These are phyloP conservation scores for Malus hybrid DNA, from an alignment of 331 rosid species.

Conservation along the genomic window DNA sequence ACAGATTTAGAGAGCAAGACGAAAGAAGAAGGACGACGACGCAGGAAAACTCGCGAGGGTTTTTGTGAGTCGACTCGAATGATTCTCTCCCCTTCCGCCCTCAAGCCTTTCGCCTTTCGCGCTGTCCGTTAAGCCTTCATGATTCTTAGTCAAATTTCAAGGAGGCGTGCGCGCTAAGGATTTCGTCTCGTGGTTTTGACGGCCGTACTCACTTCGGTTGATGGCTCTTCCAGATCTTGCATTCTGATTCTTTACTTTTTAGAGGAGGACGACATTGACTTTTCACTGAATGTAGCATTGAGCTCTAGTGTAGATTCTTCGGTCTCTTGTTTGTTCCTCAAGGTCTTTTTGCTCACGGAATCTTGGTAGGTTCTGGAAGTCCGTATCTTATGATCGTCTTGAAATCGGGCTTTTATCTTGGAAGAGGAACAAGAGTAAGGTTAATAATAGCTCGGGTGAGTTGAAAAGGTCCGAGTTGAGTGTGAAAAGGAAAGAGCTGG, in stretches of 20 bases:
- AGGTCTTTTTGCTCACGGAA: conserved; percentile 2
- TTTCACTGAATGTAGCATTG: conserved; percentile 12
- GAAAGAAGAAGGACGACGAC: not conserved
- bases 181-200: not conserved
- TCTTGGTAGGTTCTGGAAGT: conserved; percentile 11
- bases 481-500: conserved; percentile 22
- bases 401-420: not conserved
- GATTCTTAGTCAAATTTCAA: not conserved
- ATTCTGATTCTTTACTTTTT: conserved; percentile 18
- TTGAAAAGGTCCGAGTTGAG: conserved; percentile 37
- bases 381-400: conserved; percentile 38
- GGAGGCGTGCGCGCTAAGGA: not conserved
- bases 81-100: conserved; percentile 13
- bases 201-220: not conserved
- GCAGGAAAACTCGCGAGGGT: not conserved
- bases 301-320: not conserved
- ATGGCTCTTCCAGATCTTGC: conserved; percentile 38
- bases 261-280: conserved; percentile 19
- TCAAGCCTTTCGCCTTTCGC: not conserved
- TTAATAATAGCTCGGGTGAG: conserved; percentile 19
- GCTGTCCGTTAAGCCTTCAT: not conserved
- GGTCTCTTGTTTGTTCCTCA: not conserved
- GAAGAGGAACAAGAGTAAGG: conserved; percentile 22
- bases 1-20: conserved; percentile 2
- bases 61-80: conserved; percentile 43